Evolutionary conservation across 139 green algal genomes (phyloP).

Genomic region (Picochlorum sp.): DNA sequence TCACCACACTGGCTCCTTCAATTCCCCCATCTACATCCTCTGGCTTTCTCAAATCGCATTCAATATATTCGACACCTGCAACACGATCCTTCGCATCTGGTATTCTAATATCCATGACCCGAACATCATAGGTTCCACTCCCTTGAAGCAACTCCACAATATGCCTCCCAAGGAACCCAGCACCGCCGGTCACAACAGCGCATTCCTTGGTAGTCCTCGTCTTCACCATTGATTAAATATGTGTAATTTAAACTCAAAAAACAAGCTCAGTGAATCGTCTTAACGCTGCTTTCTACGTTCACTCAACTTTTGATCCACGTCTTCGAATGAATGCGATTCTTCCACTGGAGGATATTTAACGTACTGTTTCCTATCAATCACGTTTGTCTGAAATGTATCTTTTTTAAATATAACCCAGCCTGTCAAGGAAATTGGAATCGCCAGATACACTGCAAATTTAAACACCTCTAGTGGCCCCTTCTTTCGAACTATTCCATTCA

Average conservation of each 20-base stretch:
- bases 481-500: no score
- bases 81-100: background rate
- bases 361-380: conserved; percentile 28
- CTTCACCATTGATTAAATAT: background rate
- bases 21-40: conserved; percentile 35
- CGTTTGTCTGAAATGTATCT: conserved; percentile 49
- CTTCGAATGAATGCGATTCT: conserved; percentile 21
- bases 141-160: conserved; percentile 62
- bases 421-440: conserved; percentile 54
- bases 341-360: conserved; percentile 36
- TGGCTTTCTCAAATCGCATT: conserved; percentile 52
- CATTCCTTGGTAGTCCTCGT: background rate
- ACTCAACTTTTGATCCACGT: conserved; percentile 12
- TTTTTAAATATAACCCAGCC: conserved; percentile 49
- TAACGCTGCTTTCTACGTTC: conserved; percentile 1
- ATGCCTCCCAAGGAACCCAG: conserved; percentile 76
- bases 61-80: conserved; percentile 21
- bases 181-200: conserved; percentile 61
- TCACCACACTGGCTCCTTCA: conserved; percentile 63
- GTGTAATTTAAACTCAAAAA: background rate
- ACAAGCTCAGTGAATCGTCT: background rate
- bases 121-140: conserved; percentile 48
- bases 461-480: conserved; percentile 39
- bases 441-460: conserved; percentile 65
- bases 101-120: conserved; percentile 66